Percentiles rank a stretch among this genome's conserved stretches.
Evolutionary conservation across 345 rosid species (phyloP).

Genomic region (Alliaria petiolata): DNA sequence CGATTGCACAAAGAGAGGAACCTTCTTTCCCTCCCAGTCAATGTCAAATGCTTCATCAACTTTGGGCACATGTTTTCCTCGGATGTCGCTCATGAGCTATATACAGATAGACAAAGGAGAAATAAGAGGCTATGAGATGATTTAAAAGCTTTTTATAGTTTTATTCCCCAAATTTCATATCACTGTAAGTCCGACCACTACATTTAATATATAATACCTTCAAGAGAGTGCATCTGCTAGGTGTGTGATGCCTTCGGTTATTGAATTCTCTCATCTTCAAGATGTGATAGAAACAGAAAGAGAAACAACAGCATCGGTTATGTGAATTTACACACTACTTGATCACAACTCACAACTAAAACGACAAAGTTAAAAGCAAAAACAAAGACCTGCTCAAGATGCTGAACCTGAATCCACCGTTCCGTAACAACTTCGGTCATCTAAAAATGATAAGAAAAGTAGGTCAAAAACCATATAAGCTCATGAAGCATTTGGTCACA

Average conservation of each 20-base stretch:
- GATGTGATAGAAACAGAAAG: not conserved
- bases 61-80: conserved; percentile 35
- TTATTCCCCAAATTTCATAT: not conserved
- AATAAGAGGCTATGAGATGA: too few relatives aligned
- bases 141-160: not conserved
- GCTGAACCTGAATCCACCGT: conserved; percentile 33
- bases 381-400: conserved; percentile 28
- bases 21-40: conserved; percentile 28
- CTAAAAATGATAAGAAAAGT: conserved; percentile 6
- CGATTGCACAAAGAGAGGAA: conserved; percentile 19
- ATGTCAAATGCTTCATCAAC: conserved; percentile 21
- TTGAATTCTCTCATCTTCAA: conserved; percentile 29
- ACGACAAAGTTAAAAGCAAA: not conserved
- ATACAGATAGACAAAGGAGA: conserved; percentile 1
- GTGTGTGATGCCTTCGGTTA: conserved; percentile 21
- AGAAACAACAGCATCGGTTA: not conserved
- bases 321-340: not conserved
- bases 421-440: conserved; percentile 20
- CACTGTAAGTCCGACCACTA: too few relatives aligned
- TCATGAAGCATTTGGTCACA: not conserved
- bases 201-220: conserved; percentile 18
- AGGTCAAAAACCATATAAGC: not conserved
- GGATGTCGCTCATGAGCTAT: conserved; percentile 40
- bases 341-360: not conserved
- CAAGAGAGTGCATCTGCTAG: conserved; percentile 21